Conservation (phyloP, 345 rosid species). For the Sapria himalayana region DNA sequence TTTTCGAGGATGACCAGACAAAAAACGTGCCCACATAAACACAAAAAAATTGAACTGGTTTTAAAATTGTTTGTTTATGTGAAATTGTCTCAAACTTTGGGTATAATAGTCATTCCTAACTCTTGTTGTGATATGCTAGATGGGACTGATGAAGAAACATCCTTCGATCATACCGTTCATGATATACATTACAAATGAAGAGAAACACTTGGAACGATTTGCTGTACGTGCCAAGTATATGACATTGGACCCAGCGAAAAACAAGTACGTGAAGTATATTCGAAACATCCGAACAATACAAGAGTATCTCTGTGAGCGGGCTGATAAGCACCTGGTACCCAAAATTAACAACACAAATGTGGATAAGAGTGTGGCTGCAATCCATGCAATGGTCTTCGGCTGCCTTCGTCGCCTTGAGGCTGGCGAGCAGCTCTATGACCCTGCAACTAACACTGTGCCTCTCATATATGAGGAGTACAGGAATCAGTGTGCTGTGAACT, state of each 20-base stretch:
- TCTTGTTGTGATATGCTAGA: conserved; percentile 17
- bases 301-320: conserved; percentile 78
- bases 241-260: conserved; percentile 91
- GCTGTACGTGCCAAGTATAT: conserved; percentile 99
- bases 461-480: conserved; percentile 78
- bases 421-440: conserved; percentile 77
- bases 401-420: conserved; percentile 78
- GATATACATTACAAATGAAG: conserved; percentile 88
- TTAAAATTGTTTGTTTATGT: too few species aligned
- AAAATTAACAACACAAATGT: conserved; percentile 95
- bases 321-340: conserved; percentile 94
- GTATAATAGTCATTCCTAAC: conserved; percentile 1
- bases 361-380: conserved; percentile 87
- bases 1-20: too few species aligned
- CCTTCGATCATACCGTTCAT: conserved; percentile 94
- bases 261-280: conserved; percentile 87
- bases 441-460: conserved; percentile 50
- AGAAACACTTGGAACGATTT: conserved; percentile 91
- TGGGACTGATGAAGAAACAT: conserved; percentile 99
- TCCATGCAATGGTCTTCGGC: conserved; percentile 92
- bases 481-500: conserved; percentile 81
- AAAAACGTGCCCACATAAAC: too few species aligned
- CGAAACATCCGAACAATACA: conserved; percentile 88
- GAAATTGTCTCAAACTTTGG: too few species aligned
- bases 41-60: too few species aligned